A percentile compares a stretch with the other conserved stretches of the same genome.
Conservation (phyloP, 139 green algal genomes). For the Chlorella sp. region DNA sequence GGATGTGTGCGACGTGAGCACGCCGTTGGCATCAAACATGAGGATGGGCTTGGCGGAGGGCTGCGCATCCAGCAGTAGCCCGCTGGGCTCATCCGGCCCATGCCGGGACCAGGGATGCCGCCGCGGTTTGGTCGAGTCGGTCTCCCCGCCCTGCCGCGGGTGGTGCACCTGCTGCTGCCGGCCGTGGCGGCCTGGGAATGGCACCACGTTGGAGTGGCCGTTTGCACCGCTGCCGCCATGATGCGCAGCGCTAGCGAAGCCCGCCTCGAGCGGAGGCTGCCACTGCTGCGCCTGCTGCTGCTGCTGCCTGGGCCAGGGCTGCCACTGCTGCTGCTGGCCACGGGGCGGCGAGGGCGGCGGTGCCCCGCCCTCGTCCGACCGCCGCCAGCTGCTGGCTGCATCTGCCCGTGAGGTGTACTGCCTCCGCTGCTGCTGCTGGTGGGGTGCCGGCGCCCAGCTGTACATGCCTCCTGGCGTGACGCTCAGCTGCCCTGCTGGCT, state of each 20-base stretch:
- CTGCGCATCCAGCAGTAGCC: background rate
- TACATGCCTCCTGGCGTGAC: background rate
- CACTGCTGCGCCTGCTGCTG: background rate
- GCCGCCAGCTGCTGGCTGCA: background rate
- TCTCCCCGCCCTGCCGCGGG: background rate
- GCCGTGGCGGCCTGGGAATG: too few relatives aligned
- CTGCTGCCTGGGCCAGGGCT: background rate
- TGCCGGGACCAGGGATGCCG: background rate
- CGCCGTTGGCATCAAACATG: conserved; percentile 24
- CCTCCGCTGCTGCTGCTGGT: conserved; percentile 5
- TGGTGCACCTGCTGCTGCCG: background rate
- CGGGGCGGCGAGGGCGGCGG: background rate
- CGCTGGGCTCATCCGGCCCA: conserved; percentile 1
- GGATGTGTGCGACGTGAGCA: conserved; percentile 48
- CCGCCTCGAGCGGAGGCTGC: background rate
- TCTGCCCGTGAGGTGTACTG: background rate
- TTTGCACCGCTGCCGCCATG: background rate
- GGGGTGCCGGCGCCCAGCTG: background rate
- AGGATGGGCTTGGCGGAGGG: background rate
- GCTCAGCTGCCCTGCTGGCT: background rate
- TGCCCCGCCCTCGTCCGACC: too few relatives aligned
- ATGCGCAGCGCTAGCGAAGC: background rate
- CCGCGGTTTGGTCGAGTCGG: background rate
- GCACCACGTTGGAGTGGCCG: too few relatives aligned
- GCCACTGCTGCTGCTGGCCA: background rate